Evolutionary conservation across 305 asterid species (phyloP).

Genomic region (Lippia alba): DNA sequence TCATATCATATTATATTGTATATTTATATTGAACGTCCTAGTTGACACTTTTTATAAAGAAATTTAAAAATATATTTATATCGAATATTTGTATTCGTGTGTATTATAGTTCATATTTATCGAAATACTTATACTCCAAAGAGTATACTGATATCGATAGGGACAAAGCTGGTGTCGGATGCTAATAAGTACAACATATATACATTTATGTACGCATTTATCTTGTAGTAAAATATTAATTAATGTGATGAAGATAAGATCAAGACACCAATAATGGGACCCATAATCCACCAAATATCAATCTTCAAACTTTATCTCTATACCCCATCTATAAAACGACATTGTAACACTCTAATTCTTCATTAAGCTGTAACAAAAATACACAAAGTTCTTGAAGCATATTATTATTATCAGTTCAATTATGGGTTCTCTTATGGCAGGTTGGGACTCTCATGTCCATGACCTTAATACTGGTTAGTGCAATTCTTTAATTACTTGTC

Average conservation of each 20-base stretch:
- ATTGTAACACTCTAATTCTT: background rate
- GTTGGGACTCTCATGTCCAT: constrained; percentile 72
- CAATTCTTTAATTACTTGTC: background rate
- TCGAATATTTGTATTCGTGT: no score
- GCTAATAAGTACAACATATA: no score
- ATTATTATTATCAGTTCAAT: background rate
- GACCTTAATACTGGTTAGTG: constrained; percentile 61
- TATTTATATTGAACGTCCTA: no score
- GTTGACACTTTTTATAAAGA: no score
- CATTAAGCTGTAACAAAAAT: background rate
- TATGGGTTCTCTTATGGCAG: constrained; percentile 97
- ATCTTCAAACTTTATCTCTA: background rate
- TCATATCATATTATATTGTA: no score
- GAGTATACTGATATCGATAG: no score
- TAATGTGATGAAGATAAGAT: constrained; percentile 38
- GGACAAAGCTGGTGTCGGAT: no score
- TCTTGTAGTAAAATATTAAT: no score
- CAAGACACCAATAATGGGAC: constrained; percentile 2
- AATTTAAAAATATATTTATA: no score
- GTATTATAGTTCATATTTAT: no score
- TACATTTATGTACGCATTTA: no score
- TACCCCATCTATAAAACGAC: background rate
- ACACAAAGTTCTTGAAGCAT: background rate
- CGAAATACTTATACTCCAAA: no score
- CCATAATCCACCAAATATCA: constrained; percentile 28